phyloP scores from a whole-genome alignment of 2,329 filamentous ascomycete genomes.

The Claviceps sp. region DNA sequence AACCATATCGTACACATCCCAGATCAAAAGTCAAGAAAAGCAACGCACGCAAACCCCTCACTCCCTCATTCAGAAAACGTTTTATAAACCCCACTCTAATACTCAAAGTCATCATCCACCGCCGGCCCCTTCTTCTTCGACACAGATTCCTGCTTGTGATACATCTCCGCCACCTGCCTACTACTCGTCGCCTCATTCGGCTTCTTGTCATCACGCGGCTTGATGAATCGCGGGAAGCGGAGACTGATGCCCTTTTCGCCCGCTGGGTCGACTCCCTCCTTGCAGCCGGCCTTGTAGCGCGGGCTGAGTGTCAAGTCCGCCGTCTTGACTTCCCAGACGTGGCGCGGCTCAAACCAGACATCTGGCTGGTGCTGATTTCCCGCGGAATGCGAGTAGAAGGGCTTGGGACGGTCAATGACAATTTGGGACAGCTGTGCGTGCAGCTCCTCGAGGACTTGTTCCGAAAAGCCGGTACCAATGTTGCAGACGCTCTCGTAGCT shows the following conservation, averaged over 20 bases:
- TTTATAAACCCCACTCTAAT: conserved; percentile 33
- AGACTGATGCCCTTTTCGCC: conserved; percentile 73
- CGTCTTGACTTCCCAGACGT: conserved; percentile 96
- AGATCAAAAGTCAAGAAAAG: not conserved
- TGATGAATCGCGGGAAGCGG: conserved; percentile 87
- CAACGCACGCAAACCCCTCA: not conserved
- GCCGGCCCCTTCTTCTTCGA: conserved; percentile 71
- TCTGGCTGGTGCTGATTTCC: conserved; percentile 90
- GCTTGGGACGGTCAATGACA: conserved; percentile 81
- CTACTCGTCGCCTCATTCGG: conserved; percentile 77
- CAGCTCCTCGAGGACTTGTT: conserved; percentile 81
- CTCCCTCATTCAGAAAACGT: not conserved
- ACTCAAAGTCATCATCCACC: conserved; percentile 97
- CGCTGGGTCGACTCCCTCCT: conserved; percentile 60
- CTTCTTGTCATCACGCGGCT: conserved; percentile 89
- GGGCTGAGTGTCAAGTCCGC: conserved; percentile 89
- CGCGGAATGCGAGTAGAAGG: conserved; percentile 78
- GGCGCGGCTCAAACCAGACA: conserved; percentile 91
- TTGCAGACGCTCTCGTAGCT: conserved; percentile 95
- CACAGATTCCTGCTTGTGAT: conserved; percentile 84
- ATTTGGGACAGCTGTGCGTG: conserved; percentile 62
- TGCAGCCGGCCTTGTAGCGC: conserved; percentile 79
- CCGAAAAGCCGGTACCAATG: conserved; percentile 93
- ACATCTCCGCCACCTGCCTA: conserved; percentile 90
- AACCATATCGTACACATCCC: too few species aligned